Percentiles rank a stretch among this genome's conserved stretches.
These are phyloP conservation scores for Asclepias syriaca DNA, from an alignment of 257 asterid genomes.

Conservation along the genomic window DNA sequence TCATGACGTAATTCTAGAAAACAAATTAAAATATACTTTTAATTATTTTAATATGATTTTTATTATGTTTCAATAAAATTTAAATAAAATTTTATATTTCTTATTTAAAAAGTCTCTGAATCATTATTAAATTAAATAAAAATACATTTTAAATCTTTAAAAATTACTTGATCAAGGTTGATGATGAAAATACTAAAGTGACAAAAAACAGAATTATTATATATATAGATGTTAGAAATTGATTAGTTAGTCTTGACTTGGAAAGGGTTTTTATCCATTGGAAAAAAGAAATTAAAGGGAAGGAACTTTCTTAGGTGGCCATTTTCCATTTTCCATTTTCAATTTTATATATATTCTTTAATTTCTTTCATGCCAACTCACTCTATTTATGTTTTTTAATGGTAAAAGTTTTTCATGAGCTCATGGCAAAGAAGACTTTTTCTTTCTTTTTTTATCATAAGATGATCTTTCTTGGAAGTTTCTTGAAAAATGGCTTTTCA, in stretches of 20 bases:
- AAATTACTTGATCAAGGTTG: too few relatives aligned
- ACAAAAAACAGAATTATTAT: neutral
- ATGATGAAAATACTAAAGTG: neutral
- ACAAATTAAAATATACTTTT: too few relatives aligned
- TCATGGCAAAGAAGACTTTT: neutral
- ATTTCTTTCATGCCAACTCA: neutral
- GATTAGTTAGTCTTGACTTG: constrained; percentile 6
- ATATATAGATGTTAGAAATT: neutral
- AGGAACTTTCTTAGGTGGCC: constrained; percentile 5
- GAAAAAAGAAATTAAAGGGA: neutral
- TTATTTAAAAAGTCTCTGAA: too few relatives aligned
- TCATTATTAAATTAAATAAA: too few relatives aligned
- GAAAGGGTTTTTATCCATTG: neutral
- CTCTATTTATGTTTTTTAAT: neutral
- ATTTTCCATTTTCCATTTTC: neutral
- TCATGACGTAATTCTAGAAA: too few relatives aligned
- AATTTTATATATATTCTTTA: neutral
- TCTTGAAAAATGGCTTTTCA: neutral
- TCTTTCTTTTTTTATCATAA: neutral
- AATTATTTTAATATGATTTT: too few relatives aligned
- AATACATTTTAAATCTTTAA: too few relatives aligned
- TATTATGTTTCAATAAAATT: too few relatives aligned
- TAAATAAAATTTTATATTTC: too few relatives aligned
- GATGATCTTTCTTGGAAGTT: constrained; percentile 9
- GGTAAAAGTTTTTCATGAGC: neutral